Conservation (phyloP, 2,329 filamentous ascomycete species). For the Arthroderma sp. region DNA sequence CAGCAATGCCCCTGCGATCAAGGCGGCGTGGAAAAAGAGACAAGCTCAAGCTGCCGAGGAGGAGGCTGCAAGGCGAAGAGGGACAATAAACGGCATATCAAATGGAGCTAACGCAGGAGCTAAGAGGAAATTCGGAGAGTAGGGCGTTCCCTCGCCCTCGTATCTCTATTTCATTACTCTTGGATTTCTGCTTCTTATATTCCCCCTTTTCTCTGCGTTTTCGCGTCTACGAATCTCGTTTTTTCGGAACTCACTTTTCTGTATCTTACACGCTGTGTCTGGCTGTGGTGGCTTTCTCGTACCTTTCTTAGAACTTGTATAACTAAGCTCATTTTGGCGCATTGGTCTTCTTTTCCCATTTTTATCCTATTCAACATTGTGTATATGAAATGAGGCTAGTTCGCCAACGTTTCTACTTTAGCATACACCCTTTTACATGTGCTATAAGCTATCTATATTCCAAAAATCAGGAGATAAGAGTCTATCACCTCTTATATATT, state of each 20-base stretch:
- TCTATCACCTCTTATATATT: not conserved
- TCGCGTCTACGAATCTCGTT: not conserved
- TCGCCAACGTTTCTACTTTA: not conserved
- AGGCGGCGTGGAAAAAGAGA: conserved; percentile 65
- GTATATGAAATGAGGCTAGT: not conserved
- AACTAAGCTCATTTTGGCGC: not conserved
- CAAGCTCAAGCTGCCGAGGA: conserved; percentile 26
- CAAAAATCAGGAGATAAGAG: not conserved
- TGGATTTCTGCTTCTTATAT: not conserved
- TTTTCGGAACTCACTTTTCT: not conserved
- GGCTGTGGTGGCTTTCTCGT: not conserved
- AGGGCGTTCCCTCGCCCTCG: conserved; percentile 4
- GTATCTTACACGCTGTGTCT: not conserved
- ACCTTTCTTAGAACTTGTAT: not conserved
- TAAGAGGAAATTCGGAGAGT: conserved; percentile 34
- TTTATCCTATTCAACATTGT: not conserved
- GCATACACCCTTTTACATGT: not conserved
- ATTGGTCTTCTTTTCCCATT: not conserved
- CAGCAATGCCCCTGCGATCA: conserved; percentile 55
- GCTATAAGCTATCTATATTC: not conserved
- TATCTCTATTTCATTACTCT: not conserved
- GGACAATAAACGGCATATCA: conserved; percentile 16
- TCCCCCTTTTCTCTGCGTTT: not conserved
- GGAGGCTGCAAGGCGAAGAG: conserved; percentile 14
- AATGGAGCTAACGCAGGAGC: conserved; percentile 26